phyloP scores from a whole-genome alignment of 2,329 filamentous ascomycete genomes.

The Cryphonectria parasitica region DNA sequence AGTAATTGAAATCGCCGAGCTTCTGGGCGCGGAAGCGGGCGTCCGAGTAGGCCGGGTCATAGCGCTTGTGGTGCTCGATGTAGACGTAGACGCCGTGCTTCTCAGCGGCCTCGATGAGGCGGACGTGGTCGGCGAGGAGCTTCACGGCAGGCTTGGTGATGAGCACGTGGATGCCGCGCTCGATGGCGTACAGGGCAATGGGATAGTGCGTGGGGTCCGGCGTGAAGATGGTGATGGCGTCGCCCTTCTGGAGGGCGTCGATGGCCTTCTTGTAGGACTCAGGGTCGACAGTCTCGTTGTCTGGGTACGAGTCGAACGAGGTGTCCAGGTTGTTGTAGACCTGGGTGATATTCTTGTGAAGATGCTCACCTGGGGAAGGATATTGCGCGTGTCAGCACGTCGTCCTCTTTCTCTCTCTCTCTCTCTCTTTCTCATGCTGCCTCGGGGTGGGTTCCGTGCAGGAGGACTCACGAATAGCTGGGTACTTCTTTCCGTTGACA shows the following conservation, averaged over 20 bases:
- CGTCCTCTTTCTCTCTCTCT: too few species aligned
- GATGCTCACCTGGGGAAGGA: slow-evolving; percentile 68
- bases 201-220: slow-evolving; percentile 91
- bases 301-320: slow-evolving; percentile 81
- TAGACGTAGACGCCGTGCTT: slow-evolving; percentile 85
- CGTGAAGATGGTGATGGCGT: slow-evolving; percentile 95
- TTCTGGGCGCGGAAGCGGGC: slow-evolving; percentile 75
- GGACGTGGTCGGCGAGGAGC: slow-evolving; percentile 76
- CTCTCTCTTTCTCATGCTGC: not conserved
- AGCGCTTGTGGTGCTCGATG: slow-evolving; percentile 96
- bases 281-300: slow-evolving; percentile 72
- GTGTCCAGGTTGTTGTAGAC: slow-evolving; percentile 90
- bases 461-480: slow-evolving; percentile 74
- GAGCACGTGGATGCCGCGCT: slow-evolving; percentile 85
- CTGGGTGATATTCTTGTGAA: slow-evolving; percentile 83
- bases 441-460: not conserved
- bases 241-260: slow-evolving; percentile 77
- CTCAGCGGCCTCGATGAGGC: slow-evolving; percentile 71
- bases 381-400: slow-evolving; percentile 64
- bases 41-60: slow-evolving; percentile 90
- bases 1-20: slow-evolving; percentile 96
- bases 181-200: slow-evolving; percentile 89
- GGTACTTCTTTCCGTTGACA: slow-evolving; percentile 86
- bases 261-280: slow-evolving; percentile 89
- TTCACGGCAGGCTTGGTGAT: slow-evolving; percentile 95